Evolutionary conservation across 495 filamentous ascomycete genomes (phyloP).

Genomic region (Hypoxylon trugodes): DNA sequence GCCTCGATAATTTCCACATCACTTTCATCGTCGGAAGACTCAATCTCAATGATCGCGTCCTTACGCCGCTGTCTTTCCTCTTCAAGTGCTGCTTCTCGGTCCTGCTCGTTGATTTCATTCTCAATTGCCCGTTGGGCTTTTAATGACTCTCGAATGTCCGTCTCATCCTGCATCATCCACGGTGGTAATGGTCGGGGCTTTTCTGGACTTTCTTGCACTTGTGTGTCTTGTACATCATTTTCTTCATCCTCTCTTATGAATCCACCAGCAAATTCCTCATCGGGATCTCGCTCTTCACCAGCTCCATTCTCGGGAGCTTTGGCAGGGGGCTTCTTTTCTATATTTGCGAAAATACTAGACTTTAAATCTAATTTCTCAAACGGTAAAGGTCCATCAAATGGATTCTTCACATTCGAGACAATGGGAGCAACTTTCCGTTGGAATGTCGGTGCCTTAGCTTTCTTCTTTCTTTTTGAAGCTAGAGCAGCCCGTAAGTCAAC

Average conservation of each 20-base stretch:
- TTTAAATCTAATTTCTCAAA: conserved; percentile 86
- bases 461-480: conserved; percentile 55
- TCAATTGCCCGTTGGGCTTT: conserved; percentile 55
- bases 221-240: conserved; percentile 23
- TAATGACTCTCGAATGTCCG: conserved; percentile 63
- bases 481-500: conserved; percentile 69
- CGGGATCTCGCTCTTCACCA: conserved; percentile 32
- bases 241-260: conserved; percentile 66
- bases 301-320: conserved; percentile 34
- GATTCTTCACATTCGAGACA: conserved; percentile 53
- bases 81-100: conserved; percentile 60
- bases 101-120: conserved; percentile 57
- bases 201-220: conserved; percentile 5
- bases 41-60: conserved; percentile 52
- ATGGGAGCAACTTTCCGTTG: conserved; percentile 37
- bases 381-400: conserved; percentile 82
- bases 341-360: conserved; percentile 63
- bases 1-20: conserved; percentile 67
- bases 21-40: conserved; percentile 57
- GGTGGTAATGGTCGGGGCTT: conserved; percentile 73
- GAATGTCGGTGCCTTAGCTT: conserved; percentile 22
- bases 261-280: conserved; percentile 71
- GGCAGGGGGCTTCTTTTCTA: conserved; percentile 46
- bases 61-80: conserved; percentile 49
- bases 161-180: conserved; percentile 73